Evolutionary conservation across 2,329 filamentous ascomycete species (phyloP).

Genomic region (Cladophialophora psammophila): DNA sequence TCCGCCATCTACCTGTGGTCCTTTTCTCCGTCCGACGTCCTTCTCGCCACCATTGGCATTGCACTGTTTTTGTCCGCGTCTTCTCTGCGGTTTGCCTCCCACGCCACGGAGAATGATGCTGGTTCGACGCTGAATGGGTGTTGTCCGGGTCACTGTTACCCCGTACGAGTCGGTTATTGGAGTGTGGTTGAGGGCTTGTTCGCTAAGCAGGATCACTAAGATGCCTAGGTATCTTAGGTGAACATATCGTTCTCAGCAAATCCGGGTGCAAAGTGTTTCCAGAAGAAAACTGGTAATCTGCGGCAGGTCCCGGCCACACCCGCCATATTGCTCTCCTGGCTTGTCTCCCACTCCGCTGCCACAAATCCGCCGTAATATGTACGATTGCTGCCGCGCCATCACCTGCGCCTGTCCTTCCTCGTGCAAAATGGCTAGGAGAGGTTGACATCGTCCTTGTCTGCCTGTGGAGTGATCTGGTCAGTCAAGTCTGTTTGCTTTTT

Average conservation of each 20-base stretch:
- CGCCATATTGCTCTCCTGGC: constrained; percentile 13
- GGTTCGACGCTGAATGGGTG: not conserved
- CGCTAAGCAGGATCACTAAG: constrained; percentile 24
- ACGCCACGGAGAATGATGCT: constrained; percentile 22
- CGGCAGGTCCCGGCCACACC: constrained; percentile 29
- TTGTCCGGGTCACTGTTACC: constrained; percentile 21
- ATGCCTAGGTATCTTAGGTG: constrained; percentile 8
- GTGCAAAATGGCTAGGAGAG: constrained; percentile 17
- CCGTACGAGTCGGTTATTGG: constrained; percentile 14
- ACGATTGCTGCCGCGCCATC: constrained; percentile 27
- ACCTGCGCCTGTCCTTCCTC: constrained; percentile 27
- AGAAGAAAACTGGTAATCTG: constrained; percentile 12
- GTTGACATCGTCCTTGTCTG: constrained; percentile 17
- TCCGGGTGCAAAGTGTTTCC: not conserved
- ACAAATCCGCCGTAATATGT: constrained; percentile 14
- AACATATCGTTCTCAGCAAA: constrained; percentile 16
- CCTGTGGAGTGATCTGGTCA: constrained; percentile 33
- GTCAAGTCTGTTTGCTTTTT: constrained; percentile 16
- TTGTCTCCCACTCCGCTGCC: constrained; percentile 4
- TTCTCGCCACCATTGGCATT: constrained; percentile 18
- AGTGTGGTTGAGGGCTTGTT: not conserved
- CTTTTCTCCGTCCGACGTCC: constrained; percentile 1
- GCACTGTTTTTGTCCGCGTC: not conserved
- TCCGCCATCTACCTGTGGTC: not conserved
- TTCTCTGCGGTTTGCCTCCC: constrained; percentile 18